These are phyloP conservation scores for Trichosporon ovoides DNA, from an alignment of 1,284 basidiomycete genomes.

Conservation along the genomic window DNA sequence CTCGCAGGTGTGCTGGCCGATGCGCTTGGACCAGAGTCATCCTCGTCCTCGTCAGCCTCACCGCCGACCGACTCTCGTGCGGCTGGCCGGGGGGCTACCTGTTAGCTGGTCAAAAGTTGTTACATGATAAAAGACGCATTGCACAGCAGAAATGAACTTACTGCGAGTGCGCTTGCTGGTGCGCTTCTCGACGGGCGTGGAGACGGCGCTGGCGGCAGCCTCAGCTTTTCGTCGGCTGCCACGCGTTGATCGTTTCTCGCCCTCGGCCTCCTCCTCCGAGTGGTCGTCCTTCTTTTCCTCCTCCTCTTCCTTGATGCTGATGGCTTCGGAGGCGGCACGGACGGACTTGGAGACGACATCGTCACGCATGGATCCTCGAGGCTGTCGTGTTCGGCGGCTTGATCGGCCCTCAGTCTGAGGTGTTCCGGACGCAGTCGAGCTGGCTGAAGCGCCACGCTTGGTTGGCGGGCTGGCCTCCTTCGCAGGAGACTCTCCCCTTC, in stretches of 20 bases:
- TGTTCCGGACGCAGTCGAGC: constrained; percentile 28
- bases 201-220: constrained; percentile 11
- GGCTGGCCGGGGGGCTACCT: constrained; percentile 31
- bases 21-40: neutral
- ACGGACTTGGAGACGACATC: constrained; percentile 34
- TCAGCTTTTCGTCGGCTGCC: constrained; percentile 23
- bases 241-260: constrained; percentile 25
- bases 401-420: constrained; percentile 16
- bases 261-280: constrained; percentile 23
- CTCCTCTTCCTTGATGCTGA: constrained; percentile 31
- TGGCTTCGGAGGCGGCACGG: constrained; percentile 28
- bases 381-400: constrained; percentile 18
- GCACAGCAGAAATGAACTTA: constrained; percentile 13
- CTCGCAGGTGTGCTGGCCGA: constrained; percentile 1
- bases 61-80: constrained; percentile 25
- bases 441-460: constrained; percentile 30
- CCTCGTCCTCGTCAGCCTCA: constrained; percentile 21
- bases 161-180: constrained; percentile 13
- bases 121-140: neutral
- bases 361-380: constrained; percentile 29
- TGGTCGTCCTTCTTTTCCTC: constrained; percentile 24
- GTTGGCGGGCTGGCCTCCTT: constrained; percentile 29
- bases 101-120: constrained; percentile 26
- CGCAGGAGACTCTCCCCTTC: constrained; percentile 21
- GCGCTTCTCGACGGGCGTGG: constrained; percentile 19